Base-by-base conservation (phyloP, 345 rosid genomes). In the Microthlaspi erraticum region DNA sequence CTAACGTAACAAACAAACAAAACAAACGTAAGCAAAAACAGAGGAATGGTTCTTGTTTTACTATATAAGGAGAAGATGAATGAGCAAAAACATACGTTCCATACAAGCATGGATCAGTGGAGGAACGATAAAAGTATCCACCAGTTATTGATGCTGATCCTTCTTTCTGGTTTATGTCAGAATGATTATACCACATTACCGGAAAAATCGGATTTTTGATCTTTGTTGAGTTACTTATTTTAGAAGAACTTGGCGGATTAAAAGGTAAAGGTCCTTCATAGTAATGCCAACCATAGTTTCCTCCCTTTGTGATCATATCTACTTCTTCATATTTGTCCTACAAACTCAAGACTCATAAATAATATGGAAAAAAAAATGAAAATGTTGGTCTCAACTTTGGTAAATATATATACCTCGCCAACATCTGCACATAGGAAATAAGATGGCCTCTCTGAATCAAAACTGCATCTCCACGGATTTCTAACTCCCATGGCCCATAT, bases 391-490 rank as follows among this genome's bases (percentile, higher is more conserved):
- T 18, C 0, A 32, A 23, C 16, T 39, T n/a, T 58, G 4, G 49
- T n/a, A 5, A 23, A 2, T 68, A 75, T n/a, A 5, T 16, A 2
- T 68, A 75, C 87, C 88, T 86, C 50, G 8, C 93, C 93, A 59
- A 74, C 71, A 60, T 88, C 90, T 31, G 81, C 88, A 5, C 86
- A 81, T 1, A 83, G 16, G 52, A 87, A 83, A 76, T 78, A 80
- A 58, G 83, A 82, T 0, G 86, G 74, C 37, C 85, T 83, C 50
- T 80, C 74, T n/a, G 82, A 55, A 80, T 87, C 86, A 39, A 83
- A 85, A 70, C 86, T 80, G 26, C 87, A 87, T 19, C 85, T 67
- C 89, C 89, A 82, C n/a, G 87, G 86, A 74, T 83, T 82, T 71
- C 81, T 68, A 0, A 84, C 64, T 14, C 92, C 89, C n/a, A 77